Conservation (phyloP, 306 rosid species). For the Cyamopsis tetragonoloba region DNA sequence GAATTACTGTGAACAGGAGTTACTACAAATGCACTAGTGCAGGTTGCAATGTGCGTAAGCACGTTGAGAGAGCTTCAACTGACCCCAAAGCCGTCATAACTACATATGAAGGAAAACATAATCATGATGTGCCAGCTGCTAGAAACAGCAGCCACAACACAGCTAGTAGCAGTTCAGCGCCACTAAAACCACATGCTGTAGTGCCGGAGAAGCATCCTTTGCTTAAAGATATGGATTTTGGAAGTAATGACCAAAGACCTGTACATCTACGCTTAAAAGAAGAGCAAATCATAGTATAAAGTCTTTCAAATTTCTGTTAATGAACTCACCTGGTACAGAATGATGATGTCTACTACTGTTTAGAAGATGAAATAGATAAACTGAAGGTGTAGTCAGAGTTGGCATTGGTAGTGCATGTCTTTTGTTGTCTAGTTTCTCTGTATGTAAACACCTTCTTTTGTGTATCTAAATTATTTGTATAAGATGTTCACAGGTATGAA, state of each 20-base stretch:
- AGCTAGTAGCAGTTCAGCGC: conserved; percentile 43
- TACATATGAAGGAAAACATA: conserved; percentile 88
- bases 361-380: conserved; percentile 35
- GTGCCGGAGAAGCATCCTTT: conserved; percentile 54
- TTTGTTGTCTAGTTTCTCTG: conserved; percentile 32
- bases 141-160: conserved; percentile 88
- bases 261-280: conserved; percentile 70
- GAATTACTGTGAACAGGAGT: conserved; percentile 57
- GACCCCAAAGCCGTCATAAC: conserved; percentile 92
- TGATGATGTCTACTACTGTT: conserved; percentile 33
- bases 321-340: conserved; percentile 39
- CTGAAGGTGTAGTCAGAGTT: conserved; percentile 34
- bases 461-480: conserved; percentile 45
- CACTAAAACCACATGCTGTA: conserved; percentile 38
- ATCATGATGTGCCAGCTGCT: conserved; percentile 87
- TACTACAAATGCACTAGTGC: conserved; percentile 88
- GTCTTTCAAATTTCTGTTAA: conserved; percentile 17
- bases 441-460: conserved; percentile 44
- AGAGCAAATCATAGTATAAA: conserved; percentile 57
- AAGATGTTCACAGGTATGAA: conserved; percentile 40
- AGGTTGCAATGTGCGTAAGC: conserved; percentile 95
- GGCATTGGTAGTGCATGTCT: conserved; percentile 36
- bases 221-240: conserved; percentile 54
- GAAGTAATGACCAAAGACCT: conserved; percentile 57
- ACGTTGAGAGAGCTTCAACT: conserved; percentile 89